These are phyloP conservation scores for Scedosporium dehoogii DNA, from an alignment of 2,329 filamentous ascomycete species.

Conservation along the genomic window DNA sequence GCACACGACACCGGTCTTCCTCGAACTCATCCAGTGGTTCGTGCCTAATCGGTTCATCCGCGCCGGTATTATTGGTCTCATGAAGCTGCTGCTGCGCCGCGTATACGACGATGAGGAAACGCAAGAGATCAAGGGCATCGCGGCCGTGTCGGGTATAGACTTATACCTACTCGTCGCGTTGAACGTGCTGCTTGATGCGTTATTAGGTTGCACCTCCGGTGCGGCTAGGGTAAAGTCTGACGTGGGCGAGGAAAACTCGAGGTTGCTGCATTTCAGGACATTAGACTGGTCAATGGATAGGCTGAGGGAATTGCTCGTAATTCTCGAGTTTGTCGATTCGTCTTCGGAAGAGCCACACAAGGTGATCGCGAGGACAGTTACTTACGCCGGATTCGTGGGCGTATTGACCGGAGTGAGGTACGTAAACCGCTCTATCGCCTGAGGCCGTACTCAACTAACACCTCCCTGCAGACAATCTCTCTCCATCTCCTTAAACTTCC, in stretches of 20 bases:
- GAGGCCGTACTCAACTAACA: not conserved
- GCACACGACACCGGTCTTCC: constrained; percentile 22
- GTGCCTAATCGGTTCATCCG: constrained; percentile 21
- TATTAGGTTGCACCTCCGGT: constrained; percentile 55
- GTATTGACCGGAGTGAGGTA: constrained; percentile 36
- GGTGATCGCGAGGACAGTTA: constrained; percentile 33
- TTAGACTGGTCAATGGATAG: constrained; percentile 46
- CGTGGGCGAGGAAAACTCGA: constrained; percentile 13
- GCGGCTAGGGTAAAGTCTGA: constrained; percentile 15
- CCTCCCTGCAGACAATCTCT: constrained; percentile 18
- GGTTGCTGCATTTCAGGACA: constrained; percentile 44
- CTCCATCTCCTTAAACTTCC: constrained; percentile 37
- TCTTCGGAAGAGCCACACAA: constrained; percentile 5
- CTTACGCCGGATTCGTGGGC: constrained; percentile 39
- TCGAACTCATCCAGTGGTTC: not conserved
- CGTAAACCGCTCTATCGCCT: not conserved
- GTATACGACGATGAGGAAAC: constrained; percentile 48
- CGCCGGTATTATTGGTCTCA: constrained; percentile 19
- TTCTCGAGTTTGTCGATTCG: constrained; percentile 35
- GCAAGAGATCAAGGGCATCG: constrained; percentile 49
- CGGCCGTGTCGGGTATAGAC: constrained; percentile 35
- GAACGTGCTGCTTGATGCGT: constrained; percentile 52
- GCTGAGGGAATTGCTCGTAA: constrained; percentile 36
- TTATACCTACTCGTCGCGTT: constrained; percentile 52
- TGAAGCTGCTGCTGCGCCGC: constrained; percentile 34